Evolutionary conservation across 129 eudicot genomes (phyloP).

Genomic region (carrot (Daucus carota)): DNA sequence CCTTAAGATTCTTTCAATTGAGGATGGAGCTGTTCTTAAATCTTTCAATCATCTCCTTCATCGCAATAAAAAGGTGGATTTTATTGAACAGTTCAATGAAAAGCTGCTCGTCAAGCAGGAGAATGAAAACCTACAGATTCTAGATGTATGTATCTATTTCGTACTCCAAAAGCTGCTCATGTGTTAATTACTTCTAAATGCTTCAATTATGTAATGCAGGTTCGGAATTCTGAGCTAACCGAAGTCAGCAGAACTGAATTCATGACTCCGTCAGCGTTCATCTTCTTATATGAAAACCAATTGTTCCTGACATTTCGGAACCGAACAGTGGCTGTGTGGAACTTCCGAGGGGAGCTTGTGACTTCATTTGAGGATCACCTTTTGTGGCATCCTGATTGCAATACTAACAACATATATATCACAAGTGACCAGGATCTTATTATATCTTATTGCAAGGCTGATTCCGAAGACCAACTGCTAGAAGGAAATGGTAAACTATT

Average conservation of each 20-base stretch:
- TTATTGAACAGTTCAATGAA: slow-evolving; percentile 87
- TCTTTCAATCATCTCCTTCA: slow-evolving; percentile 81
- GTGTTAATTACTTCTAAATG: background rate
- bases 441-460: slow-evolving; percentile 85
- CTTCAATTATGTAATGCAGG: slow-evolving; percentile 34
- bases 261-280: slow-evolving; percentile 89
- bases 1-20: slow-evolving; percentile 82
- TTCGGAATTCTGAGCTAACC: slow-evolving; percentile 54
- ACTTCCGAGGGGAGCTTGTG: slow-evolving; percentile 87
- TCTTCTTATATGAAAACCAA: slow-evolving; percentile 78
- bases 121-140: slow-evolving; percentile 82
- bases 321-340: slow-evolving; percentile 84
- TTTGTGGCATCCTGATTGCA: no score
- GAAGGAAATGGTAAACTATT: slow-evolving; percentile 51
- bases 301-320: slow-evolving; percentile 75
- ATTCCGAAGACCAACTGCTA: slow-evolving; percentile 46
- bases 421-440: slow-evolving; percentile 91
- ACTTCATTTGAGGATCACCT: no score
- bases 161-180: background rate
- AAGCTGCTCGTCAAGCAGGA: slow-evolving; percentile 99
- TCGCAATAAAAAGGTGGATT: slow-evolving; percentile 80
- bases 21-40: slow-evolving; percentile 84
- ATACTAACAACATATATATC: slow-evolving; percentile 79
- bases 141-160: slow-evolving; percentile 42
- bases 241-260: slow-evolving; percentile 77